Evolutionary conservation across 2,329 filamentous ascomycete genomes (phyloP).

Genomic region (Aurifilum marmelostoma): DNA sequence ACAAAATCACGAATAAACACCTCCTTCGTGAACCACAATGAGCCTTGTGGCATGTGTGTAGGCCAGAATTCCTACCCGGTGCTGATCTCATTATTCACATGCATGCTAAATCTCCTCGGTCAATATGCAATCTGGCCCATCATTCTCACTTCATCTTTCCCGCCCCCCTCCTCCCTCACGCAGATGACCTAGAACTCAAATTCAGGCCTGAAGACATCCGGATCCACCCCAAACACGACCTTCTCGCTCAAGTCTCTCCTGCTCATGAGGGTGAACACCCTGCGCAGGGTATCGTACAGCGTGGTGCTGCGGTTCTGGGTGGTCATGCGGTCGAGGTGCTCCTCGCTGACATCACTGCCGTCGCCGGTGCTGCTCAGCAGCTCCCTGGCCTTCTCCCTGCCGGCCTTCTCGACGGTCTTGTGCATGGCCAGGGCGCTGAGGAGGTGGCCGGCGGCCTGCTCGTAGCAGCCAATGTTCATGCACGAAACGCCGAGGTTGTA

Average conservation of each 20-base stretch:
- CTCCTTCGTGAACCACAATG: neutral
- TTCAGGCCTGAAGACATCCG: constrained; percentile 84
- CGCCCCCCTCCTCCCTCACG: neutral
- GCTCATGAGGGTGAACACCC: constrained; percentile 97
- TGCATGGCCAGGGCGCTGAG: constrained; percentile 94
- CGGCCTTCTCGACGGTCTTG: constrained; percentile 85
- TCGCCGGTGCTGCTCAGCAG: constrained; percentile 65
- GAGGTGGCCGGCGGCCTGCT: constrained; percentile 90
- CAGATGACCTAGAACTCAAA: constrained; percentile 64
- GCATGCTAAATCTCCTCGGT: neutral
- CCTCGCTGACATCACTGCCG: constrained; percentile 59
- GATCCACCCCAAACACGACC: constrained; percentile 88
- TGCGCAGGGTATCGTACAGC: constrained; percentile 87
- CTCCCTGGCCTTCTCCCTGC: constrained; percentile 80
- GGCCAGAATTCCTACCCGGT: neutral
- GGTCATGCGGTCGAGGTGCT: constrained; percentile 82
- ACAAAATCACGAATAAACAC: neutral
- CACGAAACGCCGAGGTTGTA: constrained; percentile 97
- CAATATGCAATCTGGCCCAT: neutral
- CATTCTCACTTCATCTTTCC: neutral
- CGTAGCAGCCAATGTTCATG: constrained; percentile 96
- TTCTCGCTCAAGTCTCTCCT: constrained; percentile 83
- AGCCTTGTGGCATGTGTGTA: neutral
- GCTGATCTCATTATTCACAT: neutral
- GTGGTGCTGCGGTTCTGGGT: constrained; percentile 97